Evolutionary conservation across 2,329 filamentous ascomycete species (phyloP).

Genomic region (Massarina eburnea): DNA sequence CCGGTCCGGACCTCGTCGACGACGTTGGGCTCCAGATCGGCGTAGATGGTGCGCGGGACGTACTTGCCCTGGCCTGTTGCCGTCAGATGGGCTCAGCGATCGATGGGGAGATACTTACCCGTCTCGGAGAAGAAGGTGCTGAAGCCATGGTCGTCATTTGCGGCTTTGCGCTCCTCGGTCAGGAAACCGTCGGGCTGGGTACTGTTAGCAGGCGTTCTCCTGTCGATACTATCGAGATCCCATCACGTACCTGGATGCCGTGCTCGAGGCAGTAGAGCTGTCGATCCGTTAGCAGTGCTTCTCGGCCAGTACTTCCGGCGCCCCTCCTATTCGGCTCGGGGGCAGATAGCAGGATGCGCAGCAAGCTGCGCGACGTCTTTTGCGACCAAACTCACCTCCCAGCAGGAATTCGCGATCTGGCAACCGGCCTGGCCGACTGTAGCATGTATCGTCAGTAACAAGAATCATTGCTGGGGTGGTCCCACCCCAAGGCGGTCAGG

Average conservation of each 20-base stretch:
- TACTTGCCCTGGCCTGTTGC: constrained; percentile 91
- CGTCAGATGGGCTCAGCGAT: constrained; percentile 9
- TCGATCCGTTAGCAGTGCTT: constrained; percentile 29
- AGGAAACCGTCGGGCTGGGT: constrained; percentile 93
- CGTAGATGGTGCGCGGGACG: constrained; percentile 98
- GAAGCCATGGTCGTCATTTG: constrained; percentile 94
- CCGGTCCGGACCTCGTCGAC: constrained; percentile 99
- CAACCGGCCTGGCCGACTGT: constrained; percentile 99
- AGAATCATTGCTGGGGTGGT: constrained; percentile 21
- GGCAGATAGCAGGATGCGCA: constrained; percentile 9
- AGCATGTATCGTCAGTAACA: constrained; percentile 57
- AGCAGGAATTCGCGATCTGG: constrained; percentile 99
- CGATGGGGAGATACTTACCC: constrained; percentile 60
- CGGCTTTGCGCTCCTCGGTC: constrained; percentile 94
- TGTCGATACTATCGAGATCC: not conserved
- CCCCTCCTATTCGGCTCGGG: constrained; percentile 25
- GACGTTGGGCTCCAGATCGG: constrained; percentile 99
- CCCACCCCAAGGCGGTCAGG: constrained; percentile 45
- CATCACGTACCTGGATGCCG: constrained; percentile 83
- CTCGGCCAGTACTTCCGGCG: constrained; percentile 29
- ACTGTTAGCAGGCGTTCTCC: constrained; percentile 3
- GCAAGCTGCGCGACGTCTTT: constrained; percentile 12
- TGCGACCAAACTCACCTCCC: constrained; percentile 77
- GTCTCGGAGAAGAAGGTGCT: constrained; percentile 99
- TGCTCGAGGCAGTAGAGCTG: constrained; percentile 99